These are phyloP conservation scores for Aspergillus sclerotialis DNA, from an alignment of 2,329 filamentous ascomycete genomes.

Conservation along the genomic window DNA sequence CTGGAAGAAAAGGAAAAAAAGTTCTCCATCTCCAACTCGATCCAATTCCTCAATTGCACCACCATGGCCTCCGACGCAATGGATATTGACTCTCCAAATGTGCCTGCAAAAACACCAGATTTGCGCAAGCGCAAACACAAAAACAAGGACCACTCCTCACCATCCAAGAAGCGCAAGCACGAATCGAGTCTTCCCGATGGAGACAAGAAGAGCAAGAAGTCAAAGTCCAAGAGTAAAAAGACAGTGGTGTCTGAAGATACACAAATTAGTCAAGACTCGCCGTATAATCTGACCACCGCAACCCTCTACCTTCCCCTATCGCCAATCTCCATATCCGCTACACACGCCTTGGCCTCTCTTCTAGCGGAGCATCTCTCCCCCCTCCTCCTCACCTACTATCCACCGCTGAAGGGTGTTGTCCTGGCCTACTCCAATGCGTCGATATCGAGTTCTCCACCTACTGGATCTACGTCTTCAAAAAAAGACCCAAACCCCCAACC, in stretches of 20 bases:
- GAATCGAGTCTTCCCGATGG: slow-evolving; percentile 14
- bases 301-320: slow-evolving; percentile 63
- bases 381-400: slow-evolving; percentile 56
- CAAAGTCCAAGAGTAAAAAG: slow-evolving; percentile 31
- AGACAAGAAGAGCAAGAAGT: slow-evolving; percentile 24
- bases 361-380: slow-evolving; percentile 57
- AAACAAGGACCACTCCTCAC: slow-evolving; percentile 35
- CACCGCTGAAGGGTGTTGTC: slow-evolving; percentile 52
- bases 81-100: slow-evolving; percentile 27
- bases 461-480: slow-evolving; percentile 19
- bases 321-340: slow-evolving; percentile 47
- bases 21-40: slow-evolving; percentile 11
- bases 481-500: slow-evolving; percentile 27
- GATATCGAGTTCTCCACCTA: slow-evolving; percentile 35
- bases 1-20: slow-evolving; percentile 24
- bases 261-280: slow-evolving; percentile 45
- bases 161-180: slow-evolving; percentile 38
- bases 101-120: slow-evolving; percentile 18
- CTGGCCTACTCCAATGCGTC: slow-evolving; percentile 46
- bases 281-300: slow-evolving; percentile 71
- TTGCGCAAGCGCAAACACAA: slow-evolving; percentile 41
- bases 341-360: slow-evolving; percentile 49
- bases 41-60: slow-evolving; percentile 9
- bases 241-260: slow-evolving; percentile 20
- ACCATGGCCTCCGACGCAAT: slow-evolving; percentile 34